Base-by-base conservation (phyloP, 1,284 basidiomycete genomes). In the Ustilago bromivora region DNA sequence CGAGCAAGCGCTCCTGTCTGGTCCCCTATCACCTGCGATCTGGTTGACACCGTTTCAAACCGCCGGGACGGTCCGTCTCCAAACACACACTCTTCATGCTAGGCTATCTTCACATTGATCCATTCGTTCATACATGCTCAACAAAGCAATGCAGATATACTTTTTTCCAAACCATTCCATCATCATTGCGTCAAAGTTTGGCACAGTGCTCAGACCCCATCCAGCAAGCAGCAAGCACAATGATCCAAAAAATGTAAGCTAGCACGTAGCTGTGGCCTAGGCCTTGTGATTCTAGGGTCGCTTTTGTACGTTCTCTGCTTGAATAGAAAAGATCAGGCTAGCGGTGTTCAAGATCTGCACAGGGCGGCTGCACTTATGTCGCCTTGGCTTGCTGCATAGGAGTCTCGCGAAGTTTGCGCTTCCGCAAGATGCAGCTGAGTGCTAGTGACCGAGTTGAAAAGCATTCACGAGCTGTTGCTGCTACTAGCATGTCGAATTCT, bases 1-100 rank as follows among this genome's bases (percentile, higher is more conserved):
- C 4, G n/a, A 57, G 19, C 41, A 40, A 59, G 63, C 63, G 51
- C 63, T 66, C 63, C 63, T 57, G 51, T 28, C 47, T 65, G 6
- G 19, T 19, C 19, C 43, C 43, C 2, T 17, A 41, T 15, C 40
- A 17, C 7, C 6, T 41, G 2, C 13, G 40, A 41, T 41, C 15
- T 15, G 13, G 17, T 41, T 41, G 13, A 28, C 15, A 17, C 17
- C 43, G 8, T 9, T n/a, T 46, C 17, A 19, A 46, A 19, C 43
- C 17, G 43, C 43, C 43, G 43, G 40, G 4, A 15, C 13, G 13
- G 6, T 17, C 40, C 4, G 1, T 19, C 11, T 19, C 5, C n/a
- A 46, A 51, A 11, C 49, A 51, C 3, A 0, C 17, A 10, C 35
- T 51, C 31, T 51, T 51, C 31, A 31, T 32, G 49, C 31, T 28